Evolutionary conservation across 2,329 filamentous ascomycete species (phyloP).

Genomic region (Aureobasidium sp.): DNA sequence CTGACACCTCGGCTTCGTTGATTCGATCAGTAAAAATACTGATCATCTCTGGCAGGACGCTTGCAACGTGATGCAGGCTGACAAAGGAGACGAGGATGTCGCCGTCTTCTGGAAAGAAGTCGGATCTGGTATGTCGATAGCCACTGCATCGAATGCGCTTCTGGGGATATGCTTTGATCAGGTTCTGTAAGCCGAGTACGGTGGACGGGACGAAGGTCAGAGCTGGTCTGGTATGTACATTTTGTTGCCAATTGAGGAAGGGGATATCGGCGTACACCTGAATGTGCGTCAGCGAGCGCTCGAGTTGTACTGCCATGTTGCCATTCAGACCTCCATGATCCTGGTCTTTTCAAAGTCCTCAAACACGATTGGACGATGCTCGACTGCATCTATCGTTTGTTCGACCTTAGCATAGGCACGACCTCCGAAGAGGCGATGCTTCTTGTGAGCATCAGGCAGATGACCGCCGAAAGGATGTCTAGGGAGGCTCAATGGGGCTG

Average conservation of each 20-base stretch:
- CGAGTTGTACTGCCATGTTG: neutral
- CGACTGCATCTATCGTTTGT: neutral
- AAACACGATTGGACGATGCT: neutral
- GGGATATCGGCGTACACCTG: constrained; percentile 24
- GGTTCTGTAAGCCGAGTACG: constrained; percentile 33
- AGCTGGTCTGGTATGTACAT: constrained; percentile 32
- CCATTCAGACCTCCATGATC: constrained; percentile 9
- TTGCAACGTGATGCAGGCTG: constrained; percentile 31
- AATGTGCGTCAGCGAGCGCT: neutral
- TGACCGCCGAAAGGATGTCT: neutral
- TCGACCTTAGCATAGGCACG: constrained; percentile 11
- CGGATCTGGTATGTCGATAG: constrained; percentile 38
- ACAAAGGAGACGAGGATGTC: constrained; percentile 38
- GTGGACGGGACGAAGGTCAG: constrained; percentile 37
- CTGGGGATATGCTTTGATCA: constrained; percentile 26
- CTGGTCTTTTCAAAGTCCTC: constrained; percentile 3
- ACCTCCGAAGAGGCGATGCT: neutral
- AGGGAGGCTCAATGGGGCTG: neutral
- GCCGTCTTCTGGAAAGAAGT: constrained; percentile 34
- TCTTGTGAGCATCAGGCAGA: neutral
- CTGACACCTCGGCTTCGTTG: neutral
- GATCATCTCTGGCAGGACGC: constrained; percentile 6
- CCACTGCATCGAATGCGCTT: constrained; percentile 36
- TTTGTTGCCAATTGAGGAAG: constrained; percentile 31
- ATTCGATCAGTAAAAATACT: neutral